Conservation (phyloP, 345 rosid species). For the Camelina sativa region DNA sequence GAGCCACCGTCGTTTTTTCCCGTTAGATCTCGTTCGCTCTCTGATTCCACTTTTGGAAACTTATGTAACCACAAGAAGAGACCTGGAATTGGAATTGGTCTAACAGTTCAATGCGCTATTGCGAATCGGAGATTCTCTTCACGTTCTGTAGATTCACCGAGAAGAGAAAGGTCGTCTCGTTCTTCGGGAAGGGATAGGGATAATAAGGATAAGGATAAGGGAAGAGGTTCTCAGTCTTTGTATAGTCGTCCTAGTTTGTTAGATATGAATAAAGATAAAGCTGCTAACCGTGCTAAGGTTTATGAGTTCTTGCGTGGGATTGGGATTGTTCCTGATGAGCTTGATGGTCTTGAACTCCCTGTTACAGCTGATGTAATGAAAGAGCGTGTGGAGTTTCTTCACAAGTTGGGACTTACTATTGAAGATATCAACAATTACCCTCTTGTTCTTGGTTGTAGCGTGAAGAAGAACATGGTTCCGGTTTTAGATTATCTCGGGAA, state of each 20-base stretch:
- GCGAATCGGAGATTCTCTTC: conserved; percentile 56
- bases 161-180: conserved; percentile 35
- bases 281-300: conserved; percentile 74
- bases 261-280: conserved; percentile 70
- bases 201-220: conserved; percentile 49
- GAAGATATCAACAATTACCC: conserved; percentile 90
- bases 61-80: conserved; percentile 44
- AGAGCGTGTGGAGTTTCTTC: conserved; percentile 90
- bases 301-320: conserved; percentile 69
- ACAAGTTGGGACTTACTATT: conserved; percentile 69
- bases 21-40: conserved; percentile 40
- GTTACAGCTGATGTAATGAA: conserved; percentile 79
- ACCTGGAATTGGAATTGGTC: conserved; percentile 41
- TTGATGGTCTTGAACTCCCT: conserved; percentile 93
- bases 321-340: conserved; percentile 77
- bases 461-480: conserved; percentile 95
- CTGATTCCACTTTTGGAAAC: conserved; percentile 41
- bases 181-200: conserved; percentile 22
- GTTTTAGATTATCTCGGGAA: conserved; percentile 93
- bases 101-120: conserved; percentile 50
- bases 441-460: conserved; percentile 94
- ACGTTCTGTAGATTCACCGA: conserved; percentile 51
- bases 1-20: conserved; percentile 55
- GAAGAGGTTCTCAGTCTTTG: conserved; percentile 52
- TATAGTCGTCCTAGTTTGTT: conserved; percentile 74